phyloP scores from a whole-genome alignment of 768 basidiomycete species.

The Russula olivacea region DNA sequence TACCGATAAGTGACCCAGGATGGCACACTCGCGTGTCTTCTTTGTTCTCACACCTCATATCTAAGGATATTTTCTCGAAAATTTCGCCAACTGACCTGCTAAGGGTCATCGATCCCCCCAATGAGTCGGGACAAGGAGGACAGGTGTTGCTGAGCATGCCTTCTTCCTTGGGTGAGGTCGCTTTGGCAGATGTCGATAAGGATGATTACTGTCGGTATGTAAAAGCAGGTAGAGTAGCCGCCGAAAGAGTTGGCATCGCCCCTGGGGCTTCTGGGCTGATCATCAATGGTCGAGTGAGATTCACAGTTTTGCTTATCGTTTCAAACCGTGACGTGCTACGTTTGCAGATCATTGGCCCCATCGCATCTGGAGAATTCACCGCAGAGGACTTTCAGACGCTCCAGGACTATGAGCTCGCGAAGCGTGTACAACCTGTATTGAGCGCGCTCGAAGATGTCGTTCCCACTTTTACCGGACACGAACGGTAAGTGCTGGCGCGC shows the following conservation, averaged over 20 bases:
- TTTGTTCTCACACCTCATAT: conserved; percentile 46
- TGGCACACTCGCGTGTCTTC: conserved; percentile 36
- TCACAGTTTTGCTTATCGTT: not conserved
- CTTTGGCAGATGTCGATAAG: conserved; percentile 32
- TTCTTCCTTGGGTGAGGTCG: conserved; percentile 31
- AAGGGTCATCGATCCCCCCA: conserved; percentile 34
- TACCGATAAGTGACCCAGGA: conserved; percentile 21
- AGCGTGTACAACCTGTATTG: conserved; percentile 63
- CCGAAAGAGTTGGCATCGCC: conserved; percentile 49
- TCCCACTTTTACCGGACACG: conserved; percentile 27
- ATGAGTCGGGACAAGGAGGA: conserved; percentile 23
- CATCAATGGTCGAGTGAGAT: conserved; percentile 77
- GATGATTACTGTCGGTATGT: conserved; percentile 41
- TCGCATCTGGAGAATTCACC: conserved; percentile 52
- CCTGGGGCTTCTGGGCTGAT: conserved; percentile 61
- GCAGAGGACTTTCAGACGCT: conserved; percentile 69
- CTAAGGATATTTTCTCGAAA: conserved; percentile 37
- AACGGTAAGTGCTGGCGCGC: conserved; percentile 1
- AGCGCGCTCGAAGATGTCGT: conserved; percentile 54
- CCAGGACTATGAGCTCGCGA: conserved; percentile 65
- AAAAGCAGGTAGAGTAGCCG: conserved; percentile 42
- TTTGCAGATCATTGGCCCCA: conserved; percentile 69
- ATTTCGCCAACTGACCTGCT: conserved; percentile 38
- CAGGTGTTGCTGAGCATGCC: conserved; percentile 40
- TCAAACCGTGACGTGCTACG: not conserved